Evolutionary conservation across 257 asterid genomes (phyloP).

Genomic region (Striga asiatica): DNA sequence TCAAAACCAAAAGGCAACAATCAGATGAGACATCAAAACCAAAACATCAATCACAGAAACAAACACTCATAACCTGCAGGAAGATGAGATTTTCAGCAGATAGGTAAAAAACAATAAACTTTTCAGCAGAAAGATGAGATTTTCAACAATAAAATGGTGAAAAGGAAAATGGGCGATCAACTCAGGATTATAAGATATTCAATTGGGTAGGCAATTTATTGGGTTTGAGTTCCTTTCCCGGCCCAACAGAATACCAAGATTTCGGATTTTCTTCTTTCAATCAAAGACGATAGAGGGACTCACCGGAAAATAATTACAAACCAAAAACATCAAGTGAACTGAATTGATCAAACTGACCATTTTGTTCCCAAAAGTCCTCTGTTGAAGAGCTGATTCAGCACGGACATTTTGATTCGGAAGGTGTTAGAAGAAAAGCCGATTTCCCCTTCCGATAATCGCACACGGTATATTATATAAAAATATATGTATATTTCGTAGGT

Average conservation of each 20-base stretch:
- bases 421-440: too few relatives aligned
- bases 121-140: background rate
- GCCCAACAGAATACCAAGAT: background rate
- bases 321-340: background rate
- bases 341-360: constrained; percentile 44
- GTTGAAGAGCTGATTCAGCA: constrained; percentile 86
- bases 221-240: background rate
- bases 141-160: background rate
- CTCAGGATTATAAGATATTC: constrained; percentile 6
- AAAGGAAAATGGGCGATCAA: background rate
- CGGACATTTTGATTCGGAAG: too few relatives aligned
- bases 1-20: background rate
- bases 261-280: constrained; percentile 1
- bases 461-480: too few relatives aligned
- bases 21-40: background rate
- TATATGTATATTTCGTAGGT: too few relatives aligned
- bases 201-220: background rate
- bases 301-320: background rate
- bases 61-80: background rate
- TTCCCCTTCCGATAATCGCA: too few relatives aligned
- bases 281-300: background rate
- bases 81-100: background rate
- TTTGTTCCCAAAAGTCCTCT: constrained; percentile 77
- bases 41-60: background rate
- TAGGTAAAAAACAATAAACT: background rate